Evolutionary conservation across 148 eudicot genomes (phyloP).

Genomic region (Dysphania ambrosioides): DNA sequence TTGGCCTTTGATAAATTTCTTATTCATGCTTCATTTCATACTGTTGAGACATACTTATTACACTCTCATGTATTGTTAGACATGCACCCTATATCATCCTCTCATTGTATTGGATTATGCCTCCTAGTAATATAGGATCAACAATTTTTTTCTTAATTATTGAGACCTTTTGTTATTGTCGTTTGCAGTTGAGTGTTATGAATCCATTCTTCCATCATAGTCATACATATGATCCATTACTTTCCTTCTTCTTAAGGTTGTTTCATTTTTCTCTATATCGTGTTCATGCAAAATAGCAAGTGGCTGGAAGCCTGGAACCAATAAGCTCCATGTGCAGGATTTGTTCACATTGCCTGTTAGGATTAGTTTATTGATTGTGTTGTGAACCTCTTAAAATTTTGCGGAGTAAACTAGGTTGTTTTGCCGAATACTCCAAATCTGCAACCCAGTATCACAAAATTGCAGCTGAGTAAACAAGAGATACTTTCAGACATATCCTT

Average conservation of each 20-base stretch:
- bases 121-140: background rate
- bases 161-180: background rate
- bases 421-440: no score
- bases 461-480: no score
- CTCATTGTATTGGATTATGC: background rate
- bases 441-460: background rate
- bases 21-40: conserved; percentile 1
- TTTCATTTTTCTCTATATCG: no score
- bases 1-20: background rate
- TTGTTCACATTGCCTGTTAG: background rate
- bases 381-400: background rate
- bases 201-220: background rate
- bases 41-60: no score
- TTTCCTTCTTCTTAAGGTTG: background rate
- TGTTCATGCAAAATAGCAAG: no score
- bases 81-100: background rate
- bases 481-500: background rate
- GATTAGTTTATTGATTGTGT: background rate
- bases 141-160: no score
- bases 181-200: no score
- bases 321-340: background rate
- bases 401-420: background rate
- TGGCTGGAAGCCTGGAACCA: background rate
- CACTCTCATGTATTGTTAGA: background rate
- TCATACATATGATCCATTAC: background rate